phyloP scores from a whole-genome alignment of 805 yeast genomes.

The Saccharomycopsis selenospora region DNA sequence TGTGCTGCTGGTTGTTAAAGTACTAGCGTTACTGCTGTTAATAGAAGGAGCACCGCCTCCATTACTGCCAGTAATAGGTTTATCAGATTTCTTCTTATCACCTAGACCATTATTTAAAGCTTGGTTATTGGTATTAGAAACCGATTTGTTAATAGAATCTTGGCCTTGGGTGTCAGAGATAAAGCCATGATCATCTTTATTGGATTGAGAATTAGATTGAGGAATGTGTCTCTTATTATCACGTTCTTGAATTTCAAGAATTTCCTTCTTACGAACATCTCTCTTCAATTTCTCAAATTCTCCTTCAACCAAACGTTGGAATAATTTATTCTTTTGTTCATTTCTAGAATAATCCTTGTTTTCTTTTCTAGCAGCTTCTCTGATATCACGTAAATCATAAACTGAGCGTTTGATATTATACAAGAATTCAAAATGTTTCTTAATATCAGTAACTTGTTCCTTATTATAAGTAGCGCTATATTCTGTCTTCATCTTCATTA shows the following conservation, averaged over 20 bases:
- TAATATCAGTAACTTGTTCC: constrained; percentile 27
- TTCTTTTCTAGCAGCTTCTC: constrained; percentile 40
- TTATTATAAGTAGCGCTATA: constrained; percentile 15
- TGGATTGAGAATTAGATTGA: too few relatives aligned
- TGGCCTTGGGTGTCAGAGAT: too few relatives aligned
- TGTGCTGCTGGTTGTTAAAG: background rate
- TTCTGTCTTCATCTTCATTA: constrained; percentile 36
- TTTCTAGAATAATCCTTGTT: constrained; percentile 32
- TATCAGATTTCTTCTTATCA: background rate
- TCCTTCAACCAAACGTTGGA: constrained; percentile 37
- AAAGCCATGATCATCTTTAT: too few relatives aligned
- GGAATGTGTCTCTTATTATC: constrained; percentile 29
- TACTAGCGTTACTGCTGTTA: background rate
- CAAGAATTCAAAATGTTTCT: constrained; percentile 44
- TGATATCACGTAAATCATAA: constrained; percentile 30
- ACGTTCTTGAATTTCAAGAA: constrained; percentile 32
- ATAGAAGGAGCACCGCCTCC: background rate
- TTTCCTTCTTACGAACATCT: constrained; percentile 42
- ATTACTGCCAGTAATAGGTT: background rate
- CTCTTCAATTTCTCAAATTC: constrained; percentile 48
- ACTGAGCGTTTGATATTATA: constrained; percentile 38
- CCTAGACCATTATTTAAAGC: background rate
- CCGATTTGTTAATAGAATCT: too few relatives aligned
- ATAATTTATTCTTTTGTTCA: constrained; percentile 34
- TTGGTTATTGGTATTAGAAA: too few relatives aligned